Base-by-base conservation (phyloP, 306 rosid species). In the Abrus precatorius region DNA sequence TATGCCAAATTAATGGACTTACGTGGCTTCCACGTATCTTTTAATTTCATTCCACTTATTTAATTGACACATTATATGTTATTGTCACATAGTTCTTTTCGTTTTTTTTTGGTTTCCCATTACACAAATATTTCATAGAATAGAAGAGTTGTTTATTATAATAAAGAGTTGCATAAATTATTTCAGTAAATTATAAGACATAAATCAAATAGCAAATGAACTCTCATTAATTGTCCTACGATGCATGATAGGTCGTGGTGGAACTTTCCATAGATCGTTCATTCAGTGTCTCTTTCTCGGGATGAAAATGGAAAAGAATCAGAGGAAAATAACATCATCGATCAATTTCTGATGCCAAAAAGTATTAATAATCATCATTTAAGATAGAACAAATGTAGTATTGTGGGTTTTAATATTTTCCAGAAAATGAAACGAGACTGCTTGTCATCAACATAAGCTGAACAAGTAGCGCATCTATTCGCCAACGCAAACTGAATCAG, bases 401-500 rank as follows among this genome's bases (percentile, higher is more conserved):
- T 34, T 3, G 3, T 34, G 20, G 20, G 20, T 20, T 20, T 20
- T 20, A 20, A 20, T 34, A 9, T 61, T 3, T 62, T 13, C 29
- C 45, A 12, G 28, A 13, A 34, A 60, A 62, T 34, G 68, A 34
- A 13, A 13, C 68, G 10, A 33, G 28, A 36, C 0, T 62, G 68
- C 2, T 2, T 5, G 10, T 62, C 12, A 5, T 12, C 12, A 12
- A 9, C 11, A 62, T 34, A 7, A 12, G 12, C 34, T 55, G 34
- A 7, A 30, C 0, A 59, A 59, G n/a, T 30, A 29, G 40, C 40
- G n/a, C 6, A 59, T 30, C 6, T 30, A 59, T 10, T 62, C 4
- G 43, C 68, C 68, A 62, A 62, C 68, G 33, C 45, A 34, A 62
- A 62, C 9, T 33, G 45, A 62, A 5, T 30, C 65, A 30, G 41